phyloP scores from a whole-genome alignment of 1,284 basidiomycete genomes.

The Boletus hoseneyae region DNA sequence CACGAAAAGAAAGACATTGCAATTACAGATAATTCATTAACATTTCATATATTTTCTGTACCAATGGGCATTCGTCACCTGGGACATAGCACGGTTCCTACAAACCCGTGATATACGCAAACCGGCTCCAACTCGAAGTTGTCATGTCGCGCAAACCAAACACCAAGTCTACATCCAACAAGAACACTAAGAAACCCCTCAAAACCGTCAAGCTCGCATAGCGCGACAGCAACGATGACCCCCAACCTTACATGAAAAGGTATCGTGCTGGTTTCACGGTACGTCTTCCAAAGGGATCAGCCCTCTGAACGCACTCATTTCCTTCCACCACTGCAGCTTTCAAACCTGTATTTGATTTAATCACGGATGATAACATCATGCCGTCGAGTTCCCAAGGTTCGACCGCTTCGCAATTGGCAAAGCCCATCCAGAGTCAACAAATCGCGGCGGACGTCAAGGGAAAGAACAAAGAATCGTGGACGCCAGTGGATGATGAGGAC shows the following conservation, averaged over 20 bases:
- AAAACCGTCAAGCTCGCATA: constrained; percentile 38
- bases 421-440: constrained; percentile 3
- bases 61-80: too few species aligned
- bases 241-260: constrained; percentile 32
- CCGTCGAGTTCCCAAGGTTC: constrained; percentile 12
- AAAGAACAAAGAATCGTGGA: constrained; percentile 43
- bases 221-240: constrained; percentile 17
- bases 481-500: constrained; percentile 29
- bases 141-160: constrained; percentile 16
- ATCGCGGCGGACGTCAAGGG: constrained; percentile 34
- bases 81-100: too few species aligned
- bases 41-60: too few species aligned
- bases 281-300: background rate
- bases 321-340: constrained; percentile 29
- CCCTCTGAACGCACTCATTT: background rate
- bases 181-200: constrained; percentile 25
- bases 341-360: constrained; percentile 36
- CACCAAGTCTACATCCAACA: constrained; percentile 13
- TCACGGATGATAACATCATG: constrained; percentile 16
- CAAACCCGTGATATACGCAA: too few species aligned
- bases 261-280: constrained; percentile 31
- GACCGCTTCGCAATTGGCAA: background rate
- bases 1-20: too few species aligned
- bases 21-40: too few species aligned
- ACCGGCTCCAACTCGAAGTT: too few species aligned